phyloP scores from a whole-genome alignment of 163 green algal genomes.

The Trebouxia gelatinosa region DNA sequence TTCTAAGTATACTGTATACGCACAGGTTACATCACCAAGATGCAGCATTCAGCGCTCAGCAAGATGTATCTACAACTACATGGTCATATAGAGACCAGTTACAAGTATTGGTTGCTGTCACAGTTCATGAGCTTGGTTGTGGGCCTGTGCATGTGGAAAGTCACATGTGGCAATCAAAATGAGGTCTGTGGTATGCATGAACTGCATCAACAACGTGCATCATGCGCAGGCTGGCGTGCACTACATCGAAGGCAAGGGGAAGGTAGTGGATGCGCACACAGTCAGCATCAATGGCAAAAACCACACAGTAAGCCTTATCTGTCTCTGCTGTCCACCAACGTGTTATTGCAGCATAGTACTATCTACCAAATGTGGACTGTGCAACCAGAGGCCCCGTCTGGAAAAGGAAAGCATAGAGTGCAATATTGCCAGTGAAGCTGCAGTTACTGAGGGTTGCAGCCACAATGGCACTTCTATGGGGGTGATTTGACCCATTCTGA shows the following conservation, averaged over 20 bases:
- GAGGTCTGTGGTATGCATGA: conserved; percentile 47
- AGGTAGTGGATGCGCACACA: conserved; percentile 81
- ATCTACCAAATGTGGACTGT: neutral
- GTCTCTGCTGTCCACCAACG: too few relatives aligned
- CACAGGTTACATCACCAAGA: neutral
- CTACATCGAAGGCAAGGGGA: conserved; percentile 78
- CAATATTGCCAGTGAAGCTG: neutral
- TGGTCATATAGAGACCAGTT: too few relatives aligned
- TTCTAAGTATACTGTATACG: neutral
- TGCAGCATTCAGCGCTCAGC: too few relatives aligned
- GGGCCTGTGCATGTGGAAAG: too few relatives aligned
- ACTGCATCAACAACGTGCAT: conserved; percentile 69
- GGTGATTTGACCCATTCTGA: too few relatives aligned
- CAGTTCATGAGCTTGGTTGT: too few relatives aligned
- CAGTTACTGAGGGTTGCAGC: neutral
- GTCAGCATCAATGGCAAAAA: conserved; percentile 74
- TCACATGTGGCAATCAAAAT: too few relatives aligned
- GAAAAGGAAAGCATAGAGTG: neutral
- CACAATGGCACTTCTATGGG: neutral
- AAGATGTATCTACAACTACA: too few relatives aligned
- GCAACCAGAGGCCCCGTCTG: neutral
- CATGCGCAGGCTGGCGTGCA: conserved; percentile 78
- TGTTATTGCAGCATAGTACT: too few relatives aligned
- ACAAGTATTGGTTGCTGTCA: too few relatives aligned
- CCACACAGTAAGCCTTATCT: conserved; percentile 44